Percentiles rank a stretch among this genome's conserved stretches.
These are phyloP conservation scores for Casuarina cunninghamiana DNA, from an alignment of 306 rosid genomes.

Conservation along the genomic window DNA sequence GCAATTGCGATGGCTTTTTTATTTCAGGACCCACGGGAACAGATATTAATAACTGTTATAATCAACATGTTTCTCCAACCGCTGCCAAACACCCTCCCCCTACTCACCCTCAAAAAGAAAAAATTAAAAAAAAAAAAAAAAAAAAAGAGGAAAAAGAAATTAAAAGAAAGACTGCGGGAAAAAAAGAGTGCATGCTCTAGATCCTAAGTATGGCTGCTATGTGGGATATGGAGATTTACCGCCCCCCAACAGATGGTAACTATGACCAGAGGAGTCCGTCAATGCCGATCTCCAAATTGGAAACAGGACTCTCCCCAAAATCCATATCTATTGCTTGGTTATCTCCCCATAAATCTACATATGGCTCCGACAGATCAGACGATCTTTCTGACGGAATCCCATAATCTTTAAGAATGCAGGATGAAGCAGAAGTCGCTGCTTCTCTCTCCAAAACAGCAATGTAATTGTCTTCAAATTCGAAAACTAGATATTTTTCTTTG, in stretches of 20 bases:
- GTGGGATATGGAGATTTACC: conserved; percentile 7
- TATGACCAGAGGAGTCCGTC: conserved; percentile 84
- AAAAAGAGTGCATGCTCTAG: not conserved
- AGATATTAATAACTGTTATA: not conserved
- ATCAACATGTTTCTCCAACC: not conserved
- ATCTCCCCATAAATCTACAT: conserved; percentile 48
- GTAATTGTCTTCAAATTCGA: conserved; percentile 88
- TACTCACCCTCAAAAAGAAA: not conserved
- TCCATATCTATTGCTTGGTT: conserved; percentile 44
- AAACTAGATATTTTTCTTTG: conserved; percentile 65
- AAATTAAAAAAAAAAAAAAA: not conserved
- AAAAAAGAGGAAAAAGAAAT: not conserved
- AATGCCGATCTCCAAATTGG: conserved; percentile 69
- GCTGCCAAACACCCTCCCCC: not conserved
- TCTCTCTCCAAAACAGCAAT: conserved; percentile 79
- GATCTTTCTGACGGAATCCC: conserved; percentile 93
- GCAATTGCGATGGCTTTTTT: too few species aligned
- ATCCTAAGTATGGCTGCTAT: conserved; percentile 7
- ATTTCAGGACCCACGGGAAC: too few species aligned
- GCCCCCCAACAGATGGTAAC: not conserved
- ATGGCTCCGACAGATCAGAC: conserved; percentile 73
- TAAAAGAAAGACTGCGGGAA: not conserved
- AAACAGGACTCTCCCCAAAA: conserved; percentile 61
- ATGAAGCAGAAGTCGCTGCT: conserved; percentile 56
- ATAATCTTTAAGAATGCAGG: conserved; percentile 73